Base-by-base conservation (phyloP, 1,284 basidiomycete species). In the Paramarasmius palmivorus region DNA sequence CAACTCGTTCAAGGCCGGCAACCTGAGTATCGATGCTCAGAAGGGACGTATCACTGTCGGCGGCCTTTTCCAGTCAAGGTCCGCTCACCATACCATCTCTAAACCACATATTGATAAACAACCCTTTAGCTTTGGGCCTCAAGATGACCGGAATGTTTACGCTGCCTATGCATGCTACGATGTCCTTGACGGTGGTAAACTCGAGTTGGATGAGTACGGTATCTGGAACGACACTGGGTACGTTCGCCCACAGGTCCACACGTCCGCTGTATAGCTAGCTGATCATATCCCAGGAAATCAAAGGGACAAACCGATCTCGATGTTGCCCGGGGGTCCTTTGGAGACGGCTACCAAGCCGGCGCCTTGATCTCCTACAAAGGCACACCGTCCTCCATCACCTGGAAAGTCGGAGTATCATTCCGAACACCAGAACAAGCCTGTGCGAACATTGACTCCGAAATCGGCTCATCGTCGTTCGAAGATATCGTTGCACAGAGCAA, bases 101-200 rank as follows among this genome's bases (percentile, higher is more conserved):
- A 32, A 12, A 32, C 6, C 29, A 6, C 29, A 6, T 6, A 32
- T 32, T 32, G 29, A 32, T 6, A 32, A 32, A 12, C 6, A 32
- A 32, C 23, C 39, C 26, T 32, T 22, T 44, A 88, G 84, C 63
- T 88, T 85, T 57, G 84, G 84, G 3, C 85, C 84, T 35, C 29
- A 32, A 12, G 29, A 32, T 12, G 66, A 70, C 8, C 57, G 62
- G 9, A 84, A 78, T 65, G 75, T 75, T 54, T 87, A 86, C 58
- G 75, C 84, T 57, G 84, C 83, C 1, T 87, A 83, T 58, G 84
- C 84, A 4, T 88, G 85, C 62, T 87, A 85, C 59, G 84, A 87
- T 59, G 70, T 86, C 15, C 70, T 84, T 8, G 73, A 84, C 60
- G 77, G 77, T 26, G 84, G 84, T 12, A 78, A 75, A 37, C 84